These are phyloP conservation scores for Colletotrichum spaethianum DNA, from an alignment of 2,329 filamentous ascomycete species.

Conservation along the genomic window DNA sequence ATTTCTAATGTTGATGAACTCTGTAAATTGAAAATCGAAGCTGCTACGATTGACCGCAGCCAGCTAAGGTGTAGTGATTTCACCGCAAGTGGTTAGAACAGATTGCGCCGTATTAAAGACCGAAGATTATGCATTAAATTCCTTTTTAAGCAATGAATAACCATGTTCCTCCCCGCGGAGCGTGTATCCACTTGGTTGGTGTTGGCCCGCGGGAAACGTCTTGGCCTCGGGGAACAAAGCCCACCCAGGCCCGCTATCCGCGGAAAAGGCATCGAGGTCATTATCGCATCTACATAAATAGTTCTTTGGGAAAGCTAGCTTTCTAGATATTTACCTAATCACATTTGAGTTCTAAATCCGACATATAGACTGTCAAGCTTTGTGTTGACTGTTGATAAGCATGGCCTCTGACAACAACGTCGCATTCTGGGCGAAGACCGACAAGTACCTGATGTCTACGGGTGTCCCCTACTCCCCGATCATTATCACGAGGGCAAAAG, in stretches of 20 bases:
- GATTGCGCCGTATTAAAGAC: no score
- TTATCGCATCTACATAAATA: slow-evolving; percentile 21
- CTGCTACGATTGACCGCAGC: no score
- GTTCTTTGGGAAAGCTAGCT: no score
- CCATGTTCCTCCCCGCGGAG: not conserved
- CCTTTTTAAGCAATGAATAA: no score
- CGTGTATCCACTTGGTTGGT: not conserved
- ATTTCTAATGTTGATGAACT: no score
- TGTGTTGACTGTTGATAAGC: not conserved
- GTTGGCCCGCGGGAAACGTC: slow-evolving; percentile 10
- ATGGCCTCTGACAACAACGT: slow-evolving; percentile 38
- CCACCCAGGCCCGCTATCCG: slow-evolving; percentile 21
- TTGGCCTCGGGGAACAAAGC: slow-evolving; percentile 18
- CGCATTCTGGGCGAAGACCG: slow-evolving; percentile 52
- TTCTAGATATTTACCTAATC: fast-evolving
- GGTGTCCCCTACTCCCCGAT: slow-evolving; percentile 56
- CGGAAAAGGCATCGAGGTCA: slow-evolving; percentile 16
- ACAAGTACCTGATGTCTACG: slow-evolving; percentile 58
- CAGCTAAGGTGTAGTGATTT: no score
- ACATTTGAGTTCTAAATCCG: not conserved
- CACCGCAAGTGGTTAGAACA: no score
- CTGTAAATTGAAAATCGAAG: no score
- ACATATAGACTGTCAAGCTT: not conserved
- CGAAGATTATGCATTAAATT: no score
- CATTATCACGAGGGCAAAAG: slow-evolving; percentile 61